These are phyloP conservation scores for Persicaria tinctoria DNA, from an alignment of 148 eudicot species.

Conservation along the genomic window DNA sequence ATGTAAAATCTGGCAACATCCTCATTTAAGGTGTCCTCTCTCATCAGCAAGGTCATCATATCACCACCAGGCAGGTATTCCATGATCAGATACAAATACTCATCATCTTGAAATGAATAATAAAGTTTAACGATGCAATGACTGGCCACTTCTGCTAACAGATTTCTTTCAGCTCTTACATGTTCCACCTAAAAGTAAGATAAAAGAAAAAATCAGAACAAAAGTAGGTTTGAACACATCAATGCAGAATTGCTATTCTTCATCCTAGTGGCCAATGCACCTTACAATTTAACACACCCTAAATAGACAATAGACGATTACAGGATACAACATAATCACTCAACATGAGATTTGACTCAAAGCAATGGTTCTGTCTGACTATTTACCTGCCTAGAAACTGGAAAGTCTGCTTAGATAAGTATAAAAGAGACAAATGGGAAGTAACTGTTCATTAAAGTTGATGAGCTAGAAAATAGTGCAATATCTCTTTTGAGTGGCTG, in stretches of 20 bases:
- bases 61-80: conserved; percentile 98
- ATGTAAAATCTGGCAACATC: conserved; percentile 85
- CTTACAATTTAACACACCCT: background rate
- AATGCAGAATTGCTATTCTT: background rate
- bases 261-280: background rate
- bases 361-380: background rate
- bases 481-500: background rate
- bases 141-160: conserved; percentile 95
- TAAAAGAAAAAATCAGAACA: conserved; percentile 11
- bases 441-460: too few species aligned
- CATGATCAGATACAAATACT: conserved; percentile 83
- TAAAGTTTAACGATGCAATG: conserved; percentile 86
- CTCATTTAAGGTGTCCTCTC: conserved; percentile 88
- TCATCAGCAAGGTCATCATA: conserved; percentile 91
- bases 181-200: conserved; percentile 70
- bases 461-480: background rate
- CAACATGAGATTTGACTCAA: background rate
- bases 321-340: background rate
- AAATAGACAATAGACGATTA: background rate
- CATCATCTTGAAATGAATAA: conserved; percentile 94
- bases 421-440: background rate
- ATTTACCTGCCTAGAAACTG: background rate
- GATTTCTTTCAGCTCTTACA: conserved; percentile 92
- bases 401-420: background rate
- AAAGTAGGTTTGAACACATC: background rate